Base-by-base conservation (phyloP, 1,284 basidiomycete genomes). In the Leccinum angustisporum region DNA sequence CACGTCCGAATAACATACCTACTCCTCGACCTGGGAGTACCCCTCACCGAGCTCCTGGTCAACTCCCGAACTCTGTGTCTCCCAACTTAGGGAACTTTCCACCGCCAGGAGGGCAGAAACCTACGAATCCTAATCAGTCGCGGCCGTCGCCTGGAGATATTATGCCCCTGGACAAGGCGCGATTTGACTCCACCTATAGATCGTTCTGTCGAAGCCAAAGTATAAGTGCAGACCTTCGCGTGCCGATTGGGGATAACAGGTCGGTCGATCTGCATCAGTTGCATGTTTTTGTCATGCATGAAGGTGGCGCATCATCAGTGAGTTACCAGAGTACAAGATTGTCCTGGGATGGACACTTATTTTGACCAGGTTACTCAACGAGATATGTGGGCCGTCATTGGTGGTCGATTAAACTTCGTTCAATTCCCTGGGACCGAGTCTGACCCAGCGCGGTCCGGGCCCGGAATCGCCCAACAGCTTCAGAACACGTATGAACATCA, bases 351-450 rank as follows among this genome's bases (percentile, higher is more conserved):
- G 55, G 52, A 65, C 58, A 31, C 31, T 62, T 38, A 54, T 60
- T 11, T 11, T 27, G 21, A 61, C n/a, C 57, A 89, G 87, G 82
- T 87, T n/a, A 76, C 77, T 18, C 71, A 76, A 60, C 81, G 80
- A 50, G 86, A 89, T 30, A 64, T 80, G 59, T 92, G 90, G 90
- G 70, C 81, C 13, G 74, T 86, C 53, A 83, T 92, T 62, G 90
- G 83, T 11, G 88, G 80, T 13, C 81, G 80, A 43, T 76, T 92
- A 70, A 86, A 85, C 7, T 85, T 86, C 66, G 79, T 85, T 2
- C 78, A 84, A 56, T 86, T 90, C 63, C 83, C 84, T 3, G 85
- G 79, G 3, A 82, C 73, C 10, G 83, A 83, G 3, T 70, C 75
- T 2, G 83, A 87, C 62, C 86, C 87, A 9, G 77, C 82, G 3